Conservation (phyloP, 2,329 filamentous ascomycete genomes). For the Keithomyces neogunnii region DNA sequence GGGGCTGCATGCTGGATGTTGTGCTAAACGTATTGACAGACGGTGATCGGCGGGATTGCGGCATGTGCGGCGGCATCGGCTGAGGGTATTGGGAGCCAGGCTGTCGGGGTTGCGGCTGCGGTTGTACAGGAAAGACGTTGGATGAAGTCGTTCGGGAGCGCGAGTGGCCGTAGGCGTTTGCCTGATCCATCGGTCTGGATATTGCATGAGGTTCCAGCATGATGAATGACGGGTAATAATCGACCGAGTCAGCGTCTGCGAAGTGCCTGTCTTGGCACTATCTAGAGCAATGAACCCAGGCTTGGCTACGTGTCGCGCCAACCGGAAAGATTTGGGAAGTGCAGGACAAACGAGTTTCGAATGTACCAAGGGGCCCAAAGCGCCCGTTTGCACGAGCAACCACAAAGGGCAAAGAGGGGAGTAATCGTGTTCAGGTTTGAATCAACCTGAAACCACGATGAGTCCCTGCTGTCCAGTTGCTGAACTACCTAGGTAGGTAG, state of each 20-base stretch:
- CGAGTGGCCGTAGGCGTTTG: conserved; percentile 41
- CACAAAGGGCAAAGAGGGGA: not conserved
- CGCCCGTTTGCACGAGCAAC: not conserved
- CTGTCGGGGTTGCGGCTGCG: conserved; percentile 18
- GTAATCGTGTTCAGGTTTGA: not conserved
- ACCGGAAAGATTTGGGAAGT: too few species aligned
- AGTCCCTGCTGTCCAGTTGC: not conserved
- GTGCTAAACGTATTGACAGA: conserved; percentile 63
- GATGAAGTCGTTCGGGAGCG: conserved; percentile 50
- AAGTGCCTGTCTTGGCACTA: not conserved
- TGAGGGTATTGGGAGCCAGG: conserved; percentile 6
- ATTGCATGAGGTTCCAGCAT: conserved; percentile 25
- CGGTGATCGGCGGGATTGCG: conserved; percentile 45
- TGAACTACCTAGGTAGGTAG: not conserved
- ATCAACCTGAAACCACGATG: not conserved
- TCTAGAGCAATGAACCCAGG: not conserved
- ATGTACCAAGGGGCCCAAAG: not conserved
- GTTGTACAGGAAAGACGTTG: conserved; percentile 36
- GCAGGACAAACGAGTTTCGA: not conserved
- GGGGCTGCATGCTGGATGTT: conserved; percentile 56
- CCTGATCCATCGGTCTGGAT: conserved; percentile 24
- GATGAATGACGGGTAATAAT: not conserved
- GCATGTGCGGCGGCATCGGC: conserved; percentile 4
- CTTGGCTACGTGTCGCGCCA: not conserved
- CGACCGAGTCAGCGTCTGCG: too few species aligned